phyloP scores from a whole-genome alignment of 1,284 basidiomycete species.

The Heliocybe sulcata region DNA sequence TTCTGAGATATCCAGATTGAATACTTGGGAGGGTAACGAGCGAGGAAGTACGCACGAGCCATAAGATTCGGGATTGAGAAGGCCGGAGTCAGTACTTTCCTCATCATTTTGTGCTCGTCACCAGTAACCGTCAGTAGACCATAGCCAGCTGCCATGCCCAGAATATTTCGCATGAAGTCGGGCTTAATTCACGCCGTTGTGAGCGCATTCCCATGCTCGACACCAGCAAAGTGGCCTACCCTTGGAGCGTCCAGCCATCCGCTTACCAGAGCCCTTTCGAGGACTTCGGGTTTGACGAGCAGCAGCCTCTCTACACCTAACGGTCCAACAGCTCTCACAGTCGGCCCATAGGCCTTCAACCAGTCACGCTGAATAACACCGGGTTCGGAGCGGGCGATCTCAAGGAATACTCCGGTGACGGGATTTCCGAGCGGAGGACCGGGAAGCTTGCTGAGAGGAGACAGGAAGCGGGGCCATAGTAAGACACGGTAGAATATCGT shows the following conservation, averaged over 20 bases:
- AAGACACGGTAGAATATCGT: slow-evolving; percentile 19
- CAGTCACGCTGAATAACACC: slow-evolving; percentile 38
- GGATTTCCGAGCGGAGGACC: slow-evolving; percentile 32
- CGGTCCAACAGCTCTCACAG: slow-evolving; percentile 35
- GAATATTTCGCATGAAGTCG: slow-evolving; percentile 30
- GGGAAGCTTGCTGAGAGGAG: slow-evolving; percentile 33
- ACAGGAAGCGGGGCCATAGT: slow-evolving; percentile 32
- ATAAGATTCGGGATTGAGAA: slow-evolving; percentile 38
- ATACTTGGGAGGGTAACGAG: not conserved
- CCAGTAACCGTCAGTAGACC: slow-evolving; percentile 41
- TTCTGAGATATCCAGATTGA: slow-evolving; percentile 20
- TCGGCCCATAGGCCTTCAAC: slow-evolving; percentile 35
- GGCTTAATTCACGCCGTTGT: slow-evolving; percentile 24
- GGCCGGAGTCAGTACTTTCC: slow-evolving; percentile 41
- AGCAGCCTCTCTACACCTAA: slow-evolving; percentile 38
- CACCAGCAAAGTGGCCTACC: slow-evolving; percentile 17
- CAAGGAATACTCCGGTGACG: slow-evolving; percentile 24
- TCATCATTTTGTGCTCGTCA: slow-evolving; percentile 39
- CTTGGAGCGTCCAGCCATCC: slow-evolving; percentile 39
- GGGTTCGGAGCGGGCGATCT: slow-evolving; percentile 31
- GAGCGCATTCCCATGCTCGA: not conserved
- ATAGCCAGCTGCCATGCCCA: slow-evolving; percentile 35
- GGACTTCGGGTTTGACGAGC: slow-evolving; percentile 32
- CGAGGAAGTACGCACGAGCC: slow-evolving; percentile 29
- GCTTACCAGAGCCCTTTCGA: slow-evolving; percentile 34